Percentiles rank a stretch among this genome's conserved stretches.
phyloP scores from a whole-genome alignment of 108 stramenopile species.

The Seminavis robusta region DNA sequence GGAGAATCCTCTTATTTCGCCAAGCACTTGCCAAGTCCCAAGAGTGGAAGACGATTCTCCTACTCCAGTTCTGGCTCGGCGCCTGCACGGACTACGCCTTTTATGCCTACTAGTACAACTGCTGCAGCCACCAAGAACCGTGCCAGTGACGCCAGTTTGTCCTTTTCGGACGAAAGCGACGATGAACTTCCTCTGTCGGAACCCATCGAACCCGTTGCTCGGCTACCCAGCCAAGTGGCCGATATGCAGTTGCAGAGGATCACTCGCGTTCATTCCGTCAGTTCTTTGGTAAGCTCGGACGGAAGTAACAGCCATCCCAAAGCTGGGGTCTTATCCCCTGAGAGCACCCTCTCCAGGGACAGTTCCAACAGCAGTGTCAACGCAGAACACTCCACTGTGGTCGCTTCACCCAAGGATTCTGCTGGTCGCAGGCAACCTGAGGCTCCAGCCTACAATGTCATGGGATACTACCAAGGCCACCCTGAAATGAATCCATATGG shows the following conservation, averaged over 20 bases:
- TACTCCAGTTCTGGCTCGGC: slow-evolving; percentile 27
- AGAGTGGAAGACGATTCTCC: slow-evolving; percentile 35
- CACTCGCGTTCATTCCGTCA: slow-evolving; percentile 50
- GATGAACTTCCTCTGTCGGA: slow-evolving; percentile 9
- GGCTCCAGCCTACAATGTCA: slow-evolving; percentile 1
- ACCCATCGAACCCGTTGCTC: neutral
- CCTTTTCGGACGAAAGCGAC: slow-evolving; percentile 58
- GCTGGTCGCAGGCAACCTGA: slow-evolving; percentile 5
- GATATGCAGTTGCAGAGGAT: slow-evolving; percentile 29
- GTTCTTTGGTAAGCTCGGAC: slow-evolving; percentile 33
- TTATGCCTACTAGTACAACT: slow-evolving; percentile 6
- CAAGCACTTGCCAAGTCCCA: slow-evolving; percentile 40
- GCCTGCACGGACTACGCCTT: neutral
- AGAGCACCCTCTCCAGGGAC: neutral
- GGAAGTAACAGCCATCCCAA: neutral
- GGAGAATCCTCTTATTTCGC: slow-evolving; percentile 57
- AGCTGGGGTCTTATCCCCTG: neutral
- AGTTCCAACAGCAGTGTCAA: slow-evolving; percentile 26
- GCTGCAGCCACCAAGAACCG: slow-evolving; percentile 7
- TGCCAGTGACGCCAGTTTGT: slow-evolving; percentile 43
- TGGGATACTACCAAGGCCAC: neutral
- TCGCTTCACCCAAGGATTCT: neutral
- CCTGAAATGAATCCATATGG: neutral
- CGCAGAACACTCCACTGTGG: slow-evolving; percentile 3
- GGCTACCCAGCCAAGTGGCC: neutral